Base-by-base conservation (phyloP, 164 flowering plant species). In the Aristolochia contorta region DNA sequence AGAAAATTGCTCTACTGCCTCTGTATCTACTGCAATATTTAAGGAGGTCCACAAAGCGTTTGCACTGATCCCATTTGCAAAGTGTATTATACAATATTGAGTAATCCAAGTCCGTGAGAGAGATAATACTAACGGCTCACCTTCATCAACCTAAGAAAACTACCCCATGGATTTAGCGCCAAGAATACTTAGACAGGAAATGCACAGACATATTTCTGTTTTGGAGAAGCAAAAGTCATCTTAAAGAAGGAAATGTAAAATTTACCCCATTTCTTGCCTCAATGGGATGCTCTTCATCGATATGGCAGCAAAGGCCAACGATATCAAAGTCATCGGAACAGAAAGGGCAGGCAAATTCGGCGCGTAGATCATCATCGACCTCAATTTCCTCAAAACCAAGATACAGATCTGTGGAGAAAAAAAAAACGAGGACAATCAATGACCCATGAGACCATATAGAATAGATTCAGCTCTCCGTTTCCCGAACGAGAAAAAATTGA, bases 211-310 rank as follows among this genome's bases (percentile, higher is more conserved):
- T 22, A 50, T n/a, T 50, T 18, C 14, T 22, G 22, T 5, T 9
- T 16, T 1, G 21, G 54, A 8, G 22, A n/a, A 54, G 16, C 13
- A 54, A 24, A 24, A 25, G 13, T 16, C 16, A 54, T 25, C 57
- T 25, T 24, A 50, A 50, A 22, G 22, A 53, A 53, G 6, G 33
- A 8, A 18, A 15, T n/a, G 19, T 15, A 25, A 18, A 20, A 54
- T 3, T 37, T 80, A 89, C 96, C 94, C 92, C 97, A 76, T 82
- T 82, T 54, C 64, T 84, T 18, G 87, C 81, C 69, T 85, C 95
- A 41, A 74, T 57, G 23, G 90, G 89, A 73, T 90, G 97, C 69
- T 84, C 92, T 13, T 90, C 97, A 65, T 90, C 97, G 43, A 90
- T 87, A 72, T 90, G 97, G 63, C 87, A 84, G 68, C 95, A 90